These are phyloP conservation scores for Sporothrix mexicana DNA, from an alignment of 2,329 filamentous ascomycete genomes.

Conservation along the genomic window DNA sequence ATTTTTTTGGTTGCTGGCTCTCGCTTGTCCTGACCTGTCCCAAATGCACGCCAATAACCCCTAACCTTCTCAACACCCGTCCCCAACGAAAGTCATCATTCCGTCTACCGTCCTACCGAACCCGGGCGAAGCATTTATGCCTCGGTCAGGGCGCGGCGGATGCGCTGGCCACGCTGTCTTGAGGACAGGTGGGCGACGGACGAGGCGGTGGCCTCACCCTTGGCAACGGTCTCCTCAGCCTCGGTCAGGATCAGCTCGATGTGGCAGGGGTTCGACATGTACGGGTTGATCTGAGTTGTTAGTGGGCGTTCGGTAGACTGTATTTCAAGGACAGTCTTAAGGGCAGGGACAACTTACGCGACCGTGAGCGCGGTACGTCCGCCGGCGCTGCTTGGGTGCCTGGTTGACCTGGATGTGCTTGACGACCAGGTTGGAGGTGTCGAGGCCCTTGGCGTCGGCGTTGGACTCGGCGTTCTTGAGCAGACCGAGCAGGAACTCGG, in stretches of 20 bases:
- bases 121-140: slow-evolving; percentile 52
- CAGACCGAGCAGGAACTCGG: slow-evolving; percentile 95
- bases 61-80: slow-evolving; percentile 15
- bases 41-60: slow-evolving; percentile 32
- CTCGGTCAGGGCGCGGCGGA: slow-evolving; percentile 68
- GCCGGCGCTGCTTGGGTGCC: slow-evolving; percentile 98
- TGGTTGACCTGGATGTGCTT: slow-evolving; percentile 99
- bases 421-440: slow-evolving; percentile 96
- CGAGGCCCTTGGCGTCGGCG: slow-evolving; percentile 94
- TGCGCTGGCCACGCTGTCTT: slow-evolving; percentile 83
- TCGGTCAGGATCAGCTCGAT: slow-evolving; percentile 99
- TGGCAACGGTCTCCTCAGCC: slow-evolving; percentile 93
- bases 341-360: slow-evolving; percentile 72
- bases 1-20: slow-evolving; percentile 27
- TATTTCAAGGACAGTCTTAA: neutral
- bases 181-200: slow-evolving; percentile 78
- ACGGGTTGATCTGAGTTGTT: slow-evolving; percentile 87
- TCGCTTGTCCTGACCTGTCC: slow-evolving; percentile 29
- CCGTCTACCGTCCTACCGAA: slow-evolving; percentile 1
- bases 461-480: slow-evolving; percentile 98
- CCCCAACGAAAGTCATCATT: slow-evolving; percentile 11
- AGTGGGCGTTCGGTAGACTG: neutral
- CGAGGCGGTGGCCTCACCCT: slow-evolving; percentile 72
- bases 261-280: slow-evolving; percentile 99
- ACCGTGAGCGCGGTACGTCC: slow-evolving; percentile 99